phyloP scores from a whole-genome alignment of 345 rosid genomes.

The Melaleuca quinquenervia region DNA sequence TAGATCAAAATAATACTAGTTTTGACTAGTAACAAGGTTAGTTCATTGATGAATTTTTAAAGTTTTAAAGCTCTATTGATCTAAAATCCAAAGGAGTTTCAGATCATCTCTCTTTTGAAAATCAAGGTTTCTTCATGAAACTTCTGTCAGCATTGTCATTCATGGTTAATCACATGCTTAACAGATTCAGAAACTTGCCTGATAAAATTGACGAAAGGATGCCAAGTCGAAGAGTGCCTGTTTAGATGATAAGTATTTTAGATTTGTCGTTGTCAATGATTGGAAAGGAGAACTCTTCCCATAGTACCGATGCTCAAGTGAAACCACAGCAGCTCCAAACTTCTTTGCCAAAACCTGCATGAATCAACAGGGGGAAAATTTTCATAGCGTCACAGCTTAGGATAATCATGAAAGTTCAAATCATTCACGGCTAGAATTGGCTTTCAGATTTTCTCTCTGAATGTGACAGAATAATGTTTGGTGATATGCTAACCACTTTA shows the following conservation, averaged over 20 bases:
- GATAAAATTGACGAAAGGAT: conserved; percentile 71
- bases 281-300: conserved; percentile 83
- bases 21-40: neutral
- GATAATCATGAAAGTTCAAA: neutral
- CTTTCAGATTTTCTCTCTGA: neutral
- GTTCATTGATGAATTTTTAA: neutral
- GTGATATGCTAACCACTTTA: neutral
- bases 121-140: neutral
- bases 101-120: neutral
- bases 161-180: neutral
- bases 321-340: conserved; percentile 92
- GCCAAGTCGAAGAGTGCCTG: conserved; percentile 89
- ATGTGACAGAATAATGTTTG: neutral
- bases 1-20: neutral
- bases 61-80: too few species aligned
- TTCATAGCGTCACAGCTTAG: neutral
- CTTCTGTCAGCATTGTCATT: neutral
- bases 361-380: neutral
- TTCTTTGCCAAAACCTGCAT: conserved; percentile 75
- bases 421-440: neutral
- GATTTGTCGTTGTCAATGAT: conserved; percentile 50
- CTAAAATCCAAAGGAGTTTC: neutral
- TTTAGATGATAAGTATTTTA: conserved; percentile 84
- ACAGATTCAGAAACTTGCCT: conserved; percentile 25
- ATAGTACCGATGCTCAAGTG: conserved; percentile 95